These are phyloP conservation scores for Penicillium alfredii DNA, from an alignment of 495 filamentous ascomycete species.

Conservation along the genomic window DNA sequence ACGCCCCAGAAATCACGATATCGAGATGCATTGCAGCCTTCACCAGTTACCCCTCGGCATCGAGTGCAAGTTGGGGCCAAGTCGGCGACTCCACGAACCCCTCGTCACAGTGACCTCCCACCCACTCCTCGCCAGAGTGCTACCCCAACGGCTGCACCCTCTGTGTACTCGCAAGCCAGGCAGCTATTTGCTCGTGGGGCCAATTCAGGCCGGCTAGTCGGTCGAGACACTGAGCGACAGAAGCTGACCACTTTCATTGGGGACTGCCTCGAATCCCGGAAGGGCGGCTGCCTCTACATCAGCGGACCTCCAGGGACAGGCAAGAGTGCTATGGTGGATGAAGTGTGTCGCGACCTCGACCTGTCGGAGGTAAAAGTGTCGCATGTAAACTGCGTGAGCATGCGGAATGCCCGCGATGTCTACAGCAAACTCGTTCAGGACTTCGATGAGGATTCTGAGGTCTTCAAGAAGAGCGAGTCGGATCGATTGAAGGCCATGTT, in stretches of 20 bases:
- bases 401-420: slow-evolving; percentile 76
- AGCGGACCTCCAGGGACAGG: slow-evolving; percentile 94
- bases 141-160: slow-evolving; percentile 56
- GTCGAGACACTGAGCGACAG: slow-evolving; percentile 71
- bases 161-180: slow-evolving; percentile 81
- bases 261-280: slow-evolving; percentile 50
- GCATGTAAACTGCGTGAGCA: slow-evolving; percentile 94
- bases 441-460: slow-evolving; percentile 50
- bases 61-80: slow-evolving; percentile 57
- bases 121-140: slow-evolving; percentile 44
- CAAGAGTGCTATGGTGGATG: slow-evolving; percentile 86
- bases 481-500: slow-evolving; percentile 59
- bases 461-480: slow-evolving; percentile 51
- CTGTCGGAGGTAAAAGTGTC: slow-evolving; percentile 52
- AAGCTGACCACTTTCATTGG: slow-evolving; percentile 66
- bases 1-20: slow-evolving; percentile 63
- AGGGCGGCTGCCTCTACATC: slow-evolving; percentile 87
- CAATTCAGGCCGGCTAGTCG: slow-evolving; percentile 69
- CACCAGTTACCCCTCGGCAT: slow-evolving; percentile 64
- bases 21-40: slow-evolving; percentile 56
- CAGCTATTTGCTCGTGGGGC: slow-evolving; percentile 77
- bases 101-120: slow-evolving; percentile 42
- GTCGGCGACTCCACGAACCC: slow-evolving; percentile 58
- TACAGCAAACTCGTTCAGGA: slow-evolving; percentile 67
- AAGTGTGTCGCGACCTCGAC: slow-evolving; percentile 60